Percentiles rank a stretch among this genome's conserved stretches.
Evolutionary conservation across 768 basidiomycete species (phyloP).

Genomic region (Mycena indigotica): DNA sequence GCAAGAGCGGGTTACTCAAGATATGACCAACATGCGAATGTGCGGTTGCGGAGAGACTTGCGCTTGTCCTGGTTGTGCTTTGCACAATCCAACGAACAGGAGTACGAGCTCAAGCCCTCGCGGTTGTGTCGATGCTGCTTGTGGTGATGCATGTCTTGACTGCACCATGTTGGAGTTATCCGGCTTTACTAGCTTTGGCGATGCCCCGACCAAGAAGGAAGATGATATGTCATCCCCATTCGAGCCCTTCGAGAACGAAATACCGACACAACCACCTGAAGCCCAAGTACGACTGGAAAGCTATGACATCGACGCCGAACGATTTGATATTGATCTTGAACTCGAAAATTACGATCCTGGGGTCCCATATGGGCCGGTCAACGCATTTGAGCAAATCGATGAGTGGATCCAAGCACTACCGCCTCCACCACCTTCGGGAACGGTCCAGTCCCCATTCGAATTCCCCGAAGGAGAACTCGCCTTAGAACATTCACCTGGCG

Average conservation of each 20-base stretch:
- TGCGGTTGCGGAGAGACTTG: constrained; percentile 69
- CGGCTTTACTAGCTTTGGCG: constrained; percentile 5
- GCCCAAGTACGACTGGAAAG: neutral
- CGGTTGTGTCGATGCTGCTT: constrained; percentile 39
- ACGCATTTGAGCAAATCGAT: constrained; percentile 40
- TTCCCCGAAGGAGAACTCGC: neutral
- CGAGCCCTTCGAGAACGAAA: constrained; percentile 18
- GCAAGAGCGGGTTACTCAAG: constrained; percentile 17
- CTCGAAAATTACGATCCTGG: constrained; percentile 35
- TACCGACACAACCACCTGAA: neutral
- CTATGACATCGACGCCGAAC: constrained; percentile 2
- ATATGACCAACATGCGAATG: constrained; percentile 42
- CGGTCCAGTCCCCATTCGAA: constrained; percentile 12
- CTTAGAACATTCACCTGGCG: no score
- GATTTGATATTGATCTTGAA: constrained; percentile 2
- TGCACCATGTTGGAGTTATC: constrained; percentile 51
- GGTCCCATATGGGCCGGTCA: constrained; percentile 5
- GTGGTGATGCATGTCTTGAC: constrained; percentile 58
- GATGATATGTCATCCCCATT: constrained; percentile 33
- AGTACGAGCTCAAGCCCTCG: constrained; percentile 39
- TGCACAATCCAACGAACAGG: constrained; percentile 45
- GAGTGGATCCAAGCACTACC: constrained; percentile 58
- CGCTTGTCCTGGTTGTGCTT: constrained; percentile 63
- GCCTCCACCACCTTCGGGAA: constrained; percentile 23
- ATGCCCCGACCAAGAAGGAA: neutral